A percentile compares a stretch with the other conserved stretches of the same genome.
These are phyloP conservation scores for Cyclocybe aegerita DNA, from an alignment of 768 basidiomycete genomes.

Conservation along the genomic window DNA sequence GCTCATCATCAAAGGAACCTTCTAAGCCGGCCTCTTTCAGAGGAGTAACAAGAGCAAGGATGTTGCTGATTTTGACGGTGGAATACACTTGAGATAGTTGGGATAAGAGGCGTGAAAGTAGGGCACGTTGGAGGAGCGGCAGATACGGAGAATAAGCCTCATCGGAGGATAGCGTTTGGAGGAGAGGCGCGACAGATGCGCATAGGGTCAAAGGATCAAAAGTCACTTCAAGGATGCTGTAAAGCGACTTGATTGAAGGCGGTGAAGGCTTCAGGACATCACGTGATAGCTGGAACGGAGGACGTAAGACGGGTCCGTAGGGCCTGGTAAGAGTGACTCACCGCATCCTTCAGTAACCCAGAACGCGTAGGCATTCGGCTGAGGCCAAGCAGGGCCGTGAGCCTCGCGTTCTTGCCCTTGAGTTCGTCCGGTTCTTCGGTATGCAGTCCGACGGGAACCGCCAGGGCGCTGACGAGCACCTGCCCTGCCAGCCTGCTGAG, in stretches of 20 bases:
- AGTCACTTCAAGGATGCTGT: slow-evolving; percentile 86
- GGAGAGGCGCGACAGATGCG: slow-evolving; percentile 72
- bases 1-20: slow-evolving; percentile 66
- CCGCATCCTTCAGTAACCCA: slow-evolving; percentile 86
- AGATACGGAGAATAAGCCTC: slow-evolving; percentile 78
- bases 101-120: slow-evolving; percentile 86
- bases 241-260: slow-evolving; percentile 69
- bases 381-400: slow-evolving; percentile 85
- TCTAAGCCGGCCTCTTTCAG: slow-evolving; percentile 54
- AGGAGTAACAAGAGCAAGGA: slow-evolving; percentile 79
- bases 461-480: slow-evolving; percentile 89
- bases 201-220: slow-evolving; percentile 92
- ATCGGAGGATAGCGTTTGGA: slow-evolving; percentile 56
- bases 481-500: slow-evolving; percentile 81
- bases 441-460: slow-evolving; percentile 80
- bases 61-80: slow-evolving; percentile 74
- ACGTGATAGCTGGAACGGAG: slow-evolving; percentile 59
- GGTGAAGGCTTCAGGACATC: slow-evolving; percentile 84
- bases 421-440: slow-evolving; percentile 45
- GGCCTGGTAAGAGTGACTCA: slow-evolving; percentile 35
- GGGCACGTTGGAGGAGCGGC: slow-evolving; percentile 85
- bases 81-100: slow-evolving; percentile 94
- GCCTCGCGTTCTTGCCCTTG: slow-evolving; percentile 68
- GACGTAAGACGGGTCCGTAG: slow-evolving; percentile 5
- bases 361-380: slow-evolving; percentile 81